These are phyloP conservation scores for Termitomyces sp. DNA, from an alignment of 768 basidiomycete genomes.

Conservation along the genomic window DNA sequence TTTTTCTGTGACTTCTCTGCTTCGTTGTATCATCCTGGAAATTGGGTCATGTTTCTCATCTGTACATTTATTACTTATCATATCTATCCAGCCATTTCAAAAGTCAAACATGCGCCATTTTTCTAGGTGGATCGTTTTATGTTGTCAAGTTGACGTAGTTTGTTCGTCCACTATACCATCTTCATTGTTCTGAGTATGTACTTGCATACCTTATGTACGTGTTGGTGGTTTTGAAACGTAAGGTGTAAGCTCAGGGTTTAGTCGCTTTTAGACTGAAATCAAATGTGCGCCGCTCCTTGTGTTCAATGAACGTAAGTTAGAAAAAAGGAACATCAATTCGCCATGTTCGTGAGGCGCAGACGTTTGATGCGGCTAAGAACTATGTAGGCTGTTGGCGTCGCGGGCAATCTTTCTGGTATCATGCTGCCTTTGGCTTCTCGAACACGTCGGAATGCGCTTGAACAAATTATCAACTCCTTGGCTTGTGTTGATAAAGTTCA, in stretches of 20 bases:
- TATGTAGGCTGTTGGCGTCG: too few species aligned
- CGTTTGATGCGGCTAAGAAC: not conserved
- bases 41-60: not conserved
- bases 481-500: too few species aligned
- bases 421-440: too few species aligned
- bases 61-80: slow-evolving; percentile 2
- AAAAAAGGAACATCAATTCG: not conserved
- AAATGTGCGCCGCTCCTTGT: not conserved
- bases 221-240: not conserved
- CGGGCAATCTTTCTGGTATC: too few species aligned
- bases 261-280: not conserved
- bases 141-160: not conserved
- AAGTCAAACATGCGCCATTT: not conserved
- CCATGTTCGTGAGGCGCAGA: not conserved
- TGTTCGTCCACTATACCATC: not conserved
- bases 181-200: not conserved
- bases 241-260: not conserved
- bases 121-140: not conserved
- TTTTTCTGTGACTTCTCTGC: not conserved
- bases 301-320: not conserved
- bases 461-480: too few species aligned
- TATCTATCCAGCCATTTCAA: slow-evolving; percentile 1
- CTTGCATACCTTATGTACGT: not conserved
- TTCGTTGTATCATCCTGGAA: slow-evolving; percentile 4
- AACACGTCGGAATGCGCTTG: too few species aligned